Conservation (phyloP, 2,329 filamentous ascomycete species). For the Botrytis cinerea region DNA sequence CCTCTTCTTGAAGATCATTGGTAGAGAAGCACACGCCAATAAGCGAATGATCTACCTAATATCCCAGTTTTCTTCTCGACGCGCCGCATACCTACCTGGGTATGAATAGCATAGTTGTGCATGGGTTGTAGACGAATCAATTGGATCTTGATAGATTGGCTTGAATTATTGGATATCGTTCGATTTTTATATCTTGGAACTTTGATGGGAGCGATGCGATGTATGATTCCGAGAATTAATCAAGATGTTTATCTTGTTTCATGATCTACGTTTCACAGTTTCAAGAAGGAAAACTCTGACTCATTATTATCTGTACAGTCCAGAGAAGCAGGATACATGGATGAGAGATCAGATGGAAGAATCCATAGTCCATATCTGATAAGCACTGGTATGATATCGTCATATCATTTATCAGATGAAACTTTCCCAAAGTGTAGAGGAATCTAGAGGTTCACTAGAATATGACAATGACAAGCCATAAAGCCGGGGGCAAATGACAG, state of each 20-base stretch:
- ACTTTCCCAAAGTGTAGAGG: background rate
- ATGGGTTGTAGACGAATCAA: slow-evolving; percentile 22
- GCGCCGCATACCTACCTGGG: slow-evolving; percentile 33
- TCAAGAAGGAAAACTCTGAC: slow-evolving; percentile 35
- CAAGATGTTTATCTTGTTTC: slow-evolving; percentile 36
- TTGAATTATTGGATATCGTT: slow-evolving; percentile 11
- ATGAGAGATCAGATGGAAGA: background rate
- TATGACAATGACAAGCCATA: background rate
- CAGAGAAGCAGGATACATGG: background rate
- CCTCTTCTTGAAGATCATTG: slow-evolving; percentile 31
- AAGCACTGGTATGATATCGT: background rate
- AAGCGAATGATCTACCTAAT: slow-evolving; percentile 25
- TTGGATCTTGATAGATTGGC: background rate
- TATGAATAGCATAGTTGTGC: slow-evolving; percentile 25
- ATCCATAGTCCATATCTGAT: background rate
- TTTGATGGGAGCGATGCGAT: background rate
- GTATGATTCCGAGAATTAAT: slow-evolving; percentile 30
- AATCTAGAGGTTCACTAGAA: background rate
- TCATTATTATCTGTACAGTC: slow-evolving; percentile 33
- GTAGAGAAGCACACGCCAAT: slow-evolving; percentile 32
- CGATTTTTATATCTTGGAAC: background rate
- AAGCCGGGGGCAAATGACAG: background rate
- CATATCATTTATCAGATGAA: slow-evolving; percentile 9
- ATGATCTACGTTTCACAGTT: slow-evolving; percentile 33
- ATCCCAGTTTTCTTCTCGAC: slow-evolving; percentile 27